Conservation (phyloP, 768 basidiomycete genomes). For the Hericium erinaceus region DNA sequence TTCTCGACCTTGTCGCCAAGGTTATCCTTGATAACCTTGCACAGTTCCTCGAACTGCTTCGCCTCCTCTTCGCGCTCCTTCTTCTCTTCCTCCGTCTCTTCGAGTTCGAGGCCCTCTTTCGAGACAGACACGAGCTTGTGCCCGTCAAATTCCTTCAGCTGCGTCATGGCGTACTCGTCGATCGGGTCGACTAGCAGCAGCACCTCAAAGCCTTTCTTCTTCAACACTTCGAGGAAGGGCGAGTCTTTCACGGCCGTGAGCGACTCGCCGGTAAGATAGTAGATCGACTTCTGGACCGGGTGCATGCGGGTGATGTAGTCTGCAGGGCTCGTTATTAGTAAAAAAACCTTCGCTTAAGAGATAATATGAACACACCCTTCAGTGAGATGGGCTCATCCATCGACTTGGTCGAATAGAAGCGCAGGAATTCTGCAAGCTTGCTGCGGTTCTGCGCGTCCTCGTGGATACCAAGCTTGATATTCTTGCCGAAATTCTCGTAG, state of each 20-base stretch:
- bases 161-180: conserved; percentile 96
- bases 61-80: conserved; percentile 77
- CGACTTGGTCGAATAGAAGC: conserved; percentile 96
- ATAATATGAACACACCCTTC: conserved; percentile 53
- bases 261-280: conserved; percentile 98
- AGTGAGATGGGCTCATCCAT: conserved; percentile 85
- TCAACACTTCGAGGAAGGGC: conserved; percentile 97
- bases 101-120: conserved; percentile 98
- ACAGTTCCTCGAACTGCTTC: conserved; percentile 77
- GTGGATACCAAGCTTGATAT: conserved; percentile 99
- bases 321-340: conserved; percentile 18
- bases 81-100: conserved; percentile 99
- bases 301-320: conserved; percentile 99
- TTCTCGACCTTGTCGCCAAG: conserved; percentile 99
- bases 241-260: conserved; percentile 86
- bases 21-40: conserved; percentile 93
- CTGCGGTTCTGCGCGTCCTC: conserved; percentile 98
- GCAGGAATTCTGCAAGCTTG: conserved; percentile 98
- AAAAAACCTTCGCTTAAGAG: not conserved
- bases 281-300: conserved; percentile 96
- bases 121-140: conserved; percentile 97
- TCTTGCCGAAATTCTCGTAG: conserved; percentile 98
- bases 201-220: conserved; percentile 99
- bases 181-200: conserved; percentile 97
- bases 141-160: conserved; percentile 98